phyloP scores from a whole-genome alignment of 345 rosid species.

The Capsella bursapastoris region DNA sequence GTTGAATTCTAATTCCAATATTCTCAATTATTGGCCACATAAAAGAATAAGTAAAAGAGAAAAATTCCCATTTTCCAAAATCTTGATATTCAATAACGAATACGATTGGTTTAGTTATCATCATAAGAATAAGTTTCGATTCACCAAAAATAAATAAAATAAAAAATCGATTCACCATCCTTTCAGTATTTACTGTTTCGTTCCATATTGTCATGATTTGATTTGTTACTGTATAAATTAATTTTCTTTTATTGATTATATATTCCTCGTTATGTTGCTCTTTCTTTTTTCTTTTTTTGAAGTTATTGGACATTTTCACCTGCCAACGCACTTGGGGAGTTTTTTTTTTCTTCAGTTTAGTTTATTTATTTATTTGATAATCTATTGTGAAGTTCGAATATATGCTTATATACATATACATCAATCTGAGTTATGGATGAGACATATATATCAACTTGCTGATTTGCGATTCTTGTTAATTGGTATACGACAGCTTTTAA shows the following conservation, averaged over 20 bases:
- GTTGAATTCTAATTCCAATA: constrained; percentile 43
- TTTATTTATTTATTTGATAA: neutral
- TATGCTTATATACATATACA: constrained; percentile 38
- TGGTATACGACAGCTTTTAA: constrained; percentile 29
- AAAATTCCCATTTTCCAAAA: constrained; percentile 36
- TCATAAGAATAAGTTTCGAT: constrained; percentile 29
- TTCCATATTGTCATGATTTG: constrained; percentile 38
- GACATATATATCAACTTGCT: constrained; percentile 30
- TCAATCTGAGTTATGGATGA: constrained; percentile 29
- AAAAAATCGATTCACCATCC: constrained; percentile 24
- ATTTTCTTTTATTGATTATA: constrained; percentile 29
- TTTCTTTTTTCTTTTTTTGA: neutral
- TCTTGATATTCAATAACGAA: constrained; percentile 27
- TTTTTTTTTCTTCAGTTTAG: neutral
- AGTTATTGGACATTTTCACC: constrained; percentile 25
- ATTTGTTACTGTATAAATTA: constrained; percentile 21
- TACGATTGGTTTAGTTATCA: constrained; percentile 20
- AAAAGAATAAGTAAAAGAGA: constrained; percentile 32
- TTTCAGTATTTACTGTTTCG: constrained; percentile 19
- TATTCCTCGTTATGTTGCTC: constrained; percentile 36
- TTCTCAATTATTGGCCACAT: constrained; percentile 47
- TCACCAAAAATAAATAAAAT: constrained; percentile 1
- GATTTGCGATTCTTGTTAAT: constrained; percentile 28
- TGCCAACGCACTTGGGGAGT: neutral
- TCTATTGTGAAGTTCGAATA: constrained; percentile 39